Conservation (phyloP, 2,329 filamentous ascomycete species). For the Pseudogymnoascus sp. region DNA sequence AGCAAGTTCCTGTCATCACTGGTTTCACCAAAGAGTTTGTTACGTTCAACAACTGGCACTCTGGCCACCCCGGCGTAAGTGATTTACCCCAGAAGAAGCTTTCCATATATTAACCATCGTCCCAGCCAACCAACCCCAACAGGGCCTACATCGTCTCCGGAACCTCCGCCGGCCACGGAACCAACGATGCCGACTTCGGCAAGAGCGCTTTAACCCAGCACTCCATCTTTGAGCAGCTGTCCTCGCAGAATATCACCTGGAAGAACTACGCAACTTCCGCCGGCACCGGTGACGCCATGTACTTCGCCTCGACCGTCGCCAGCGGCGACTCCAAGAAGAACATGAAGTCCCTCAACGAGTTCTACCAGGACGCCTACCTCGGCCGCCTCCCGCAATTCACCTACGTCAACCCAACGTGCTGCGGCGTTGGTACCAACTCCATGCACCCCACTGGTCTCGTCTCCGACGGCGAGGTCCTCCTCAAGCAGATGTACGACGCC, state of each 20-base stretch:
- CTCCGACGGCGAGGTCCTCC: slow-evolving; percentile 29
- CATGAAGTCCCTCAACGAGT: slow-evolving; percentile 26
- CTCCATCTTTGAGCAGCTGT: slow-evolving; percentile 34
- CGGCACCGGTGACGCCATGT: slow-evolving; percentile 26
- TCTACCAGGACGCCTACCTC: slow-evolving; percentile 28
- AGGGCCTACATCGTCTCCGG: slow-evolving; percentile 27
- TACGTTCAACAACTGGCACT: slow-evolving; percentile 39
- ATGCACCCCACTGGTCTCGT: slow-evolving; percentile 30
- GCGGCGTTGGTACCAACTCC: slow-evolving; percentile 28
- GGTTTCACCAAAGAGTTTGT: slow-evolving; percentile 33
- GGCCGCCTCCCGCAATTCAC: slow-evolving; percentile 29
- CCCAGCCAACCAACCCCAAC: slow-evolving; percentile 37
- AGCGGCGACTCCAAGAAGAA: slow-evolving; percentile 25
- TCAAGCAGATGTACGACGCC: slow-evolving; percentile 31
- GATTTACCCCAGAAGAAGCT: not conserved
- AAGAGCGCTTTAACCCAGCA: slow-evolving; percentile 25
- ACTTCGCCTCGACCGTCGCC: slow-evolving; percentile 29
- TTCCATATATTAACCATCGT: slow-evolving; percentile 4
- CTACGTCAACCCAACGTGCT: slow-evolving; percentile 34
- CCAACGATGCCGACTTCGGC: slow-evolving; percentile 23
- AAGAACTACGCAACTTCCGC: slow-evolving; percentile 30
- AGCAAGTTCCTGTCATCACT: slow-evolving; percentile 35
- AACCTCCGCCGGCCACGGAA: slow-evolving; percentile 26
- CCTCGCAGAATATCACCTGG: slow-evolving; percentile 28
- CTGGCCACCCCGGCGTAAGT: slow-evolving; percentile 35